Conservation (phyloP, 768 basidiomycete genomes). For the Tylopilus balloui region DNA sequence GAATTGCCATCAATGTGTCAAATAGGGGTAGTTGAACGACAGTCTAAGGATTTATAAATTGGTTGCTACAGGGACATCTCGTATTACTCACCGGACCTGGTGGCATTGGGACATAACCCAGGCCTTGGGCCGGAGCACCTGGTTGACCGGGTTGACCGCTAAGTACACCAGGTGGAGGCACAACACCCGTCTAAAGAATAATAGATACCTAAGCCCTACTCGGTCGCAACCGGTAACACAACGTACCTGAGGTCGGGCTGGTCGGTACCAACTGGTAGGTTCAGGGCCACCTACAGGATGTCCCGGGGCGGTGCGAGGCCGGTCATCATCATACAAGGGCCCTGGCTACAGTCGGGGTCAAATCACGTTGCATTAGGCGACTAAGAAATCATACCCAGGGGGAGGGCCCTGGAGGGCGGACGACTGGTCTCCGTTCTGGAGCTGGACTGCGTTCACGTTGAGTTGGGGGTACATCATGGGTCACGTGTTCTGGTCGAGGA, state of each 20-base stretch:
- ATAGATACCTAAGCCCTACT: not conserved
- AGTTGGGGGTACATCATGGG: slow-evolving; percentile 9
- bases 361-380: not conserved
- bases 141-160: slow-evolving; percentile 16
- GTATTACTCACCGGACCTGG: slow-evolving; percentile 46
- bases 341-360: slow-evolving; percentile 18
- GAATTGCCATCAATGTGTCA: slow-evolving; percentile 63
- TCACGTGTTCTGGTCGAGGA: slow-evolving; percentile 2
- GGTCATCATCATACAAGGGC: slow-evolving; percentile 16
- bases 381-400: slow-evolving; percentile 16
- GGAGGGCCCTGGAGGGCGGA: slow-evolving; percentile 20
- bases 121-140: slow-evolving; percentile 23
- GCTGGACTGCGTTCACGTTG: slow-evolving; percentile 15
- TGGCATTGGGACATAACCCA: slow-evolving; percentile 44
- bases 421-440: slow-evolving; percentile 20
- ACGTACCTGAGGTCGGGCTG: slow-evolving; percentile 17
- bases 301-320: slow-evolving; percentile 26
- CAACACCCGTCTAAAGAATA: slow-evolving; percentile 14
- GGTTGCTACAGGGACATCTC: not conserved
- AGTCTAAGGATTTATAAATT: slow-evolving; percentile 37
- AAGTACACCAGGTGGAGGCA: slow-evolving; percentile 28
- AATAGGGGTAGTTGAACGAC: slow-evolving; percentile 63
- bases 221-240: not conserved
- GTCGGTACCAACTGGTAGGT: slow-evolving; percentile 25
- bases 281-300: slow-evolving; percentile 14